Evolutionary conservation across 2,329 filamentous ascomycete genomes (phyloP), one percentile per base, ranked within the genome.

Genomic region (Sporothrix brasiliensis): DNA sequence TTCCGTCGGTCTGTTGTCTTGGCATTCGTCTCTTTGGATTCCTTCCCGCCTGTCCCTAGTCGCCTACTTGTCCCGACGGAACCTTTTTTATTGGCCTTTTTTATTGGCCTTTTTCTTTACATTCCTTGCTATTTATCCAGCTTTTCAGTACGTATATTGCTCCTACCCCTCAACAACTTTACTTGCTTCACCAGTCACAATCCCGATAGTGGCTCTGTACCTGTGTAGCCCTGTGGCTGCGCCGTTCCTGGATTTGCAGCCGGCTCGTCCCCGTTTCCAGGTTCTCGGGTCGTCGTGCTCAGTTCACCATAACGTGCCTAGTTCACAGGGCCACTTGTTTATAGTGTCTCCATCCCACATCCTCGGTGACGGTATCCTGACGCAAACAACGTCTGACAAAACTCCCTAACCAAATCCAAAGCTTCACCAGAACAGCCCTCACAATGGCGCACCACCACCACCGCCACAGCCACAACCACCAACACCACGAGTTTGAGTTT

Each of bases 401-500:
- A 27, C 34, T 30, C 24, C 16, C 14, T 44, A 16, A 54, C 52
- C 13, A 3, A 24, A 16, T 13, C 52, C 11, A 30, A 27, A 54
- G n/a, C n/a, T 44, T 16, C 24, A 13, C 30, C 47, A 9, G 47
- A 27, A 58, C 21, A 34, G 2, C 21, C 49, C 19, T 56, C 50
- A 67, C 27, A 27, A 75, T 74, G 73, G 53, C 71, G 1, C 69
- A 72, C 67, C 58, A 34, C 30, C 6, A 4, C 4, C 30, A 34
- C 30, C 30, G 4, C 4, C 30, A 34, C 30, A 4, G 4, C 4
- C 30, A 34, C 30, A 4, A 6, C 30, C 30, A 34, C 30, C 4
- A 4, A 6, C 30, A 34, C 30, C 30, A 34, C 30, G 30, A 34
- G 30, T 24, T 24, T 24, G 24, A 24, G 24, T 80, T 81, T 70